These are phyloP conservation scores for Helicostylum pulchrum DNA, from an alignment of 192 early-diverging fungal species.

Conservation along the genomic window DNA sequence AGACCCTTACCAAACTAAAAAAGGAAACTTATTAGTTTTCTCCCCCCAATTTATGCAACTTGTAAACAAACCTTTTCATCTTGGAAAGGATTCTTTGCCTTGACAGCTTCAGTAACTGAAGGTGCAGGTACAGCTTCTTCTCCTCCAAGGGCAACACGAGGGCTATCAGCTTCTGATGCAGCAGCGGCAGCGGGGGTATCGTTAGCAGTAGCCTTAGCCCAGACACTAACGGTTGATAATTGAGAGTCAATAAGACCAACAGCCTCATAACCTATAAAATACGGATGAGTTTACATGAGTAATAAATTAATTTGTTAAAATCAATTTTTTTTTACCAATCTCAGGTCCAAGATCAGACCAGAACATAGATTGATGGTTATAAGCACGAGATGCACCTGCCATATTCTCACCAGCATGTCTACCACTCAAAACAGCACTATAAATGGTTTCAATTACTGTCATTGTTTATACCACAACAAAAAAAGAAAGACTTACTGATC, in stretches of 20 bases:
- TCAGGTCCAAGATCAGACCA: slow-evolving; percentile 55
- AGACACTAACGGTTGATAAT: slow-evolving; percentile 58
- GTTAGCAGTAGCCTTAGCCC: slow-evolving; percentile 49
- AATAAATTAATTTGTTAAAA: neutral
- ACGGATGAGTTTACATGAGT: neutral
- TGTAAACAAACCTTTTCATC: slow-evolving; percentile 23
- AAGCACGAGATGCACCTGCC: slow-evolving; percentile 48
- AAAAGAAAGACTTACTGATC: slow-evolving; percentile 39
- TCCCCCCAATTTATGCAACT: neutral
- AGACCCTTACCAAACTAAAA: slow-evolving; percentile 54
- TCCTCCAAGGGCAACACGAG: slow-evolving; percentile 16
- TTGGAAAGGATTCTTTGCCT: slow-evolving; percentile 5
- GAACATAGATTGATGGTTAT: slow-evolving; percentile 63
- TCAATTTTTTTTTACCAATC: neutral
- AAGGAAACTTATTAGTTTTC: neutral
- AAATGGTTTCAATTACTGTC: neutral
- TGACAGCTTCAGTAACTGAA: slow-evolving; percentile 25
- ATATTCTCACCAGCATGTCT: slow-evolving; percentile 60
- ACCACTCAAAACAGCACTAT: slow-evolving; percentile 55
- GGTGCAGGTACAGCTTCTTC: slow-evolving; percentile 31
- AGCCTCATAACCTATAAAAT: slow-evolving; percentile 50
- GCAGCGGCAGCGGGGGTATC: slow-evolving; percentile 29
- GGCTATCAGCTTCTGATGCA: slow-evolving; percentile 31
- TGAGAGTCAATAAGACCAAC: slow-evolving; percentile 57
- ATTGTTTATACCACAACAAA: neutral